Evolutionary conservation across 768 basidiomycete genomes (phyloP), one percentile per base, ranked within the genome.

Genomic region (Lepiota venenata): DNA sequence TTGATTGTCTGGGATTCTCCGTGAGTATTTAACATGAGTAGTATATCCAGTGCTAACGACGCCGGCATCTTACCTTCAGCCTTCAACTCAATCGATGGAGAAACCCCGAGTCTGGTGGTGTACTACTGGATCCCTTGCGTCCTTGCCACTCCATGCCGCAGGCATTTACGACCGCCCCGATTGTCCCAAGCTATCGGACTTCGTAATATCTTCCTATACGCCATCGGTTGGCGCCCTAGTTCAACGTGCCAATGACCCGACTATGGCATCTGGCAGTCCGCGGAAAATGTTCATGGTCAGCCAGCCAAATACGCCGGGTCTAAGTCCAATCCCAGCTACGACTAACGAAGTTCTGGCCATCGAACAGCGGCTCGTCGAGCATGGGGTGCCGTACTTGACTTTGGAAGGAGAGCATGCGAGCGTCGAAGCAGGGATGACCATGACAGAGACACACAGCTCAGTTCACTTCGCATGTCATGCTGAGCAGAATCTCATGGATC

Each of bases 161-260:
- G 57, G 51, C 2, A 15, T 50, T 5, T 58, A 54, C 25, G 32
- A 16, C n/a, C 10, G 39, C 10, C 20, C n/a, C 18, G 18, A 39
- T 47, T 11, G 32, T 8, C 8, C 32, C 32, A 32, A 32, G 32
- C 18, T 58, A 5, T 48, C 52, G 15, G 59, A 64, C 40, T 60
- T 44, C 44, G 60, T 50, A 11, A 47, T 62, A 7, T 63, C 64
- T 1, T 64, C 64, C 25, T 65, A 64, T 55, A 62, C 56, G 20
- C 47, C 64, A 11, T 54, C 55, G 18, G 36, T 63, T 11, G 20
- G 44, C 12, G 38, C 52, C 0, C 40, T 61, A 10, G 3, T 56
- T 27, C 20, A 59, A 29, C 47, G 45, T 25, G 40, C 35, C n/a
- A 41, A 32, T 27, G 10, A 16, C 29, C 18, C 20, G 15, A 25